phyloP scores from a whole-genome alignment of 2,329 filamentous ascomycete genomes.

The Calonectria hawksworthii region DNA sequence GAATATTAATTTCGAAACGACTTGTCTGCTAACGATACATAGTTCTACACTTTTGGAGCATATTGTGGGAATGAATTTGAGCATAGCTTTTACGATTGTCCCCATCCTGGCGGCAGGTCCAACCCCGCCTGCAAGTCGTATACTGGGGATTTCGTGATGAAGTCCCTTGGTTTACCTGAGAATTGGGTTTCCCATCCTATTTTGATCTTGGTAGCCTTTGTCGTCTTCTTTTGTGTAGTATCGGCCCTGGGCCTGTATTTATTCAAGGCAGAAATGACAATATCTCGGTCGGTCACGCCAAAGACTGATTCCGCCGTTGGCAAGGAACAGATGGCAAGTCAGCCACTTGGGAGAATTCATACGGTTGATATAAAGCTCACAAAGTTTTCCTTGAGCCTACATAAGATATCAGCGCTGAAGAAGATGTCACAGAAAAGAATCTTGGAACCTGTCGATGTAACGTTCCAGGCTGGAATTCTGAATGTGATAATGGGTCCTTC shows the following conservation, averaged over 20 bases:
- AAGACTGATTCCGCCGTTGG: neutral
- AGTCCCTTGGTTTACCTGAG: conserved; percentile 74
- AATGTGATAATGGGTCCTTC: neutral
- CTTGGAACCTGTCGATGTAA: neutral
- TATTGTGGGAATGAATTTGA: conserved; percentile 79
- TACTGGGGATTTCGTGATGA: conserved; percentile 76
- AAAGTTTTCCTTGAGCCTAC: conserved; percentile 72
- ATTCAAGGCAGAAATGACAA: neutral
- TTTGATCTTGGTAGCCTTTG: neutral
- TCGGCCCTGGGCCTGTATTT: neutral
- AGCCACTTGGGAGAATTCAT: neutral
- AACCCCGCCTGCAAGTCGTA: conserved; percentile 77
- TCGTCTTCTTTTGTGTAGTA: neutral
- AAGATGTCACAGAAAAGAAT: conserved; percentile 55
- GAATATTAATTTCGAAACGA: neutral
- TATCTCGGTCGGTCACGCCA: neutral
- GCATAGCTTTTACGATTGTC: conserved; percentile 80
- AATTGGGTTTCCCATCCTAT: conserved; percentile 65
- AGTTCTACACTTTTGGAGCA: conserved; percentile 79
- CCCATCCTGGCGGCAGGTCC: conserved; percentile 67
- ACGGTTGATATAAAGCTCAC: conserved; percentile 66
- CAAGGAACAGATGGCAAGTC: neutral
- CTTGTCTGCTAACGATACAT: neutral
- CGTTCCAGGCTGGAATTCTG: neutral
- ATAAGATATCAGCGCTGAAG: conserved; percentile 68